These are phyloP conservation scores for Phytopythium delawarense DNA, from an alignment of 352 stramenopile genomes.

Conservation along the genomic window DNA sequence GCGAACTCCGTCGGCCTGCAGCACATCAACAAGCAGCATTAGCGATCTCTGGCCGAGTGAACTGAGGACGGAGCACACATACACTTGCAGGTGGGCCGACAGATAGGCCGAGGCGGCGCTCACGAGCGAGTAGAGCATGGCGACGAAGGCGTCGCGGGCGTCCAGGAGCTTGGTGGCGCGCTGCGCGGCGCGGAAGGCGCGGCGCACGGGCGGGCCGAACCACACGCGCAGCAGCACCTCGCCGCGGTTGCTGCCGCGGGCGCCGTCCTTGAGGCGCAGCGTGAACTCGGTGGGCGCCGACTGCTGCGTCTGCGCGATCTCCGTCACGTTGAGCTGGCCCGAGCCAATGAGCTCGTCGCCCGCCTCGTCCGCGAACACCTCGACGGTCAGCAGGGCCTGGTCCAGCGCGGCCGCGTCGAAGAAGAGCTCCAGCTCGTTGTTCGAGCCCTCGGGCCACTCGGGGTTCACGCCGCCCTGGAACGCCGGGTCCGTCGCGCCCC, in stretches of 20 bases:
- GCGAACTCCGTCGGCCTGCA: conserved; percentile 50
- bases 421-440: conserved; percentile 83
- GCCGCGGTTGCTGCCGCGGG: conserved; percentile 39
- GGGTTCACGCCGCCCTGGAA: conserved; percentile 56
- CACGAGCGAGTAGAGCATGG: conserved; percentile 40
- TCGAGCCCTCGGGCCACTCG: conserved; percentile 60
- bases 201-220: conserved; percentile 75
- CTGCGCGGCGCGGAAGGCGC: conserved; percentile 70
- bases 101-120: conserved; percentile 20
- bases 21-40: neutral
- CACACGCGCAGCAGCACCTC: conserved; percentile 63
- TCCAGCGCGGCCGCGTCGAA: conserved; percentile 53
- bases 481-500: conserved; percentile 59
- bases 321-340: conserved; percentile 47
- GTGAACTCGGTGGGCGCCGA: conserved; percentile 28
- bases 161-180: conserved; percentile 71
- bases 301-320: conserved; percentile 37
- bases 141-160: conserved; percentile 60
- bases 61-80: neutral
- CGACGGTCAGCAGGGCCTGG: conserved; percentile 57
- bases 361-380: conserved; percentile 72
- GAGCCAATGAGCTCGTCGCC: conserved; percentile 70
- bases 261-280: conserved; percentile 47
- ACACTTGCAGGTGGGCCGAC: conserved; percentile 46
- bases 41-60: too few relatives aligned